Percentiles rank a stretch among this genome's conserved stretches.
Evolutionary conservation across 2,329 filamentous ascomycete species (phyloP).

Genomic region (Beauveria caledonica): DNA sequence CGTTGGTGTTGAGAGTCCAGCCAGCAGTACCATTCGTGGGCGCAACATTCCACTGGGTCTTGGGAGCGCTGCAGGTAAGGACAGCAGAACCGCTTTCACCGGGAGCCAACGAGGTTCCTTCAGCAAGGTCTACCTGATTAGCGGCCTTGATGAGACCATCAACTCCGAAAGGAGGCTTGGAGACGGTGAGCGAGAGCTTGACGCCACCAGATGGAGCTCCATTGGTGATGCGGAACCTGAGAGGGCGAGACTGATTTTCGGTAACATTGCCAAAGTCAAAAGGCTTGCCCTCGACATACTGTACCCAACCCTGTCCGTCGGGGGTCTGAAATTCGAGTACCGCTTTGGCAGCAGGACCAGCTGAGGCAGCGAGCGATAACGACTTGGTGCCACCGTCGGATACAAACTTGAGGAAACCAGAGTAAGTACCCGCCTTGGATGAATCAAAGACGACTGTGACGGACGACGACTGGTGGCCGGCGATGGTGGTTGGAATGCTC

Average conservation of each 20-base stretch:
- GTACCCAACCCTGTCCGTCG: constrained; percentile 42
- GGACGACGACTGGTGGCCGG: constrained; percentile 29
- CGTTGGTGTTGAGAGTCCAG: constrained; percentile 52
- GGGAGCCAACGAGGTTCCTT: constrained; percentile 42
- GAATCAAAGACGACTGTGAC: constrained; percentile 41
- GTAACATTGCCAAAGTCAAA: constrained; percentile 50
- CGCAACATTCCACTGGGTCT: constrained; percentile 48
- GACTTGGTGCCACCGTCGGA: constrained; percentile 41
- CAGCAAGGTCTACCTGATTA: constrained; percentile 49
- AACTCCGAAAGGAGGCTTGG: constrained; percentile 51
- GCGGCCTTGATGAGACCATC: constrained; percentile 43
- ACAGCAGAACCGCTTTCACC: constrained; percentile 43
- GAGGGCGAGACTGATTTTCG: constrained; percentile 38
- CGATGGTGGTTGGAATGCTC: constrained; percentile 37
- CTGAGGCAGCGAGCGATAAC: constrained; percentile 39
- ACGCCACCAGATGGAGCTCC: constrained; percentile 36
- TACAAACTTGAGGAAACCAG: constrained; percentile 37
- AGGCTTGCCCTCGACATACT: constrained; percentile 31
- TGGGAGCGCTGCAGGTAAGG: constrained; percentile 47
- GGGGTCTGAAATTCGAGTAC: constrained; percentile 46
- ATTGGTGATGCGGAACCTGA: constrained; percentile 47
- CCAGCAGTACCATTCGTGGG: constrained; percentile 37
- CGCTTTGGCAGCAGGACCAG: constrained; percentile 40
- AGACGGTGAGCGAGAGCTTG: constrained; percentile 47
- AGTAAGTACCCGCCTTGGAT: constrained; percentile 36